phyloP scores from a whole-genome alignment of 352 stramenopile genomes.

The Pythium periplocum region DNA sequence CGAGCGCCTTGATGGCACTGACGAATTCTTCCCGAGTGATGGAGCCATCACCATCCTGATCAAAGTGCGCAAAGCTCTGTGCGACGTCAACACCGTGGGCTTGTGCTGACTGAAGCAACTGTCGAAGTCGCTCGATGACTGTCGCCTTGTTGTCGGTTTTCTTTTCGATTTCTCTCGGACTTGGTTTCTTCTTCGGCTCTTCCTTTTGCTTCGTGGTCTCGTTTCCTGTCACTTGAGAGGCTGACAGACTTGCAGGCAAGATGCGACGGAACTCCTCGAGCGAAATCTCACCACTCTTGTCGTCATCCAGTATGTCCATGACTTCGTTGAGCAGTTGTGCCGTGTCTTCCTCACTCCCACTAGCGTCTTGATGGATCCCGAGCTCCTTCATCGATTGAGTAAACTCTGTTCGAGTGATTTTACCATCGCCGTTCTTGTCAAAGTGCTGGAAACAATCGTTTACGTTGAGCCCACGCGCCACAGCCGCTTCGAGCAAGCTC shows the following conservation, averaged over 20 bases:
- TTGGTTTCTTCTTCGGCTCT: neutral
- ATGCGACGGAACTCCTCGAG: constrained; percentile 60
- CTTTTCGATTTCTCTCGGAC: too few relatives aligned
- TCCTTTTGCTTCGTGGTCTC: constrained; percentile 1
- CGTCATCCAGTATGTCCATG: constrained; percentile 48
- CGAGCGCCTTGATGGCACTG: constrained; percentile 35
- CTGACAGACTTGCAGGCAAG: constrained; percentile 13
- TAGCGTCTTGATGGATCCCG: constrained; percentile 19
- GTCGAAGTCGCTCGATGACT: constrained; percentile 14
- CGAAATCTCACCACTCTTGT: constrained; percentile 60
- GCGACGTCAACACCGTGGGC: constrained; percentile 39
- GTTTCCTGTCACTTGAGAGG: neutral
- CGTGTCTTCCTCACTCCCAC: constrained; percentile 9
- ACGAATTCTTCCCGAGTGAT: constrained; percentile 56
- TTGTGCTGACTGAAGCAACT: constrained; percentile 30
- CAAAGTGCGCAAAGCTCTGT: constrained; percentile 51
- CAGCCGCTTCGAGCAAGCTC: constrained; percentile 34
- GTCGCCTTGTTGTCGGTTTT: too few relatives aligned
- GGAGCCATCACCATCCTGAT: constrained; percentile 37
- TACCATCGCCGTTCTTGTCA: constrained; percentile 73
- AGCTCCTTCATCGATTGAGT: constrained; percentile 46
- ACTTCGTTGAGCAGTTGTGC: constrained; percentile 27
- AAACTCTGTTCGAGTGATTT: constrained; percentile 62
- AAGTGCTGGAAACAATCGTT: constrained; percentile 76
- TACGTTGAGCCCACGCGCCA: constrained; percentile 42